Percentiles rank a stretch among this genome's conserved stretches.
These are phyloP conservation scores for Phyllosticta ampelicida DNA, from an alignment of 2,329 filamentous ascomycete genomes.

Conservation along the genomic window DNA sequence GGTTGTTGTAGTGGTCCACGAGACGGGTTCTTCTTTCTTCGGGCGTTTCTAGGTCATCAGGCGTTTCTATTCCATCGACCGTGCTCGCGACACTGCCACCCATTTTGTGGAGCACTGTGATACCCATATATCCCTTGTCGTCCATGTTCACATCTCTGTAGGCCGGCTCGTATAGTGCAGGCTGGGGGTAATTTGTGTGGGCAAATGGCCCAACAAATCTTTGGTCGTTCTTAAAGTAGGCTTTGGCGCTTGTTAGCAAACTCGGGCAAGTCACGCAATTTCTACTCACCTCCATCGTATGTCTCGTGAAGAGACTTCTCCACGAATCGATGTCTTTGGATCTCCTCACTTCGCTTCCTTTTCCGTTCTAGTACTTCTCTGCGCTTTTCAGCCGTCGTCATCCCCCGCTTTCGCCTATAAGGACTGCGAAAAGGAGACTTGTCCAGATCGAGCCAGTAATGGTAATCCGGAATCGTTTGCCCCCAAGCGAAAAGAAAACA, in stretches of 20 bases:
- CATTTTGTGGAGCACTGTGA: no score
- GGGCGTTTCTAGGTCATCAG: background rate
- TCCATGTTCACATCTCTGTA: no score
- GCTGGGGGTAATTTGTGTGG: no score
- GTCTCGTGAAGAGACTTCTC: background rate
- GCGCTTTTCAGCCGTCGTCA: no score
- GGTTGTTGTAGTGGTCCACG: background rate
- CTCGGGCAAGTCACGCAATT: background rate
- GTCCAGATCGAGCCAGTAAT: background rate
- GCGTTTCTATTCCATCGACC: no score
- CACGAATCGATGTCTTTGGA: background rate
- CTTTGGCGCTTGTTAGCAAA: background rate
- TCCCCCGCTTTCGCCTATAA: background rate
- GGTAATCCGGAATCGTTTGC: background rate
- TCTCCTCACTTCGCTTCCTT: background rate
- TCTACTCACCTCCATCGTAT: background rate
- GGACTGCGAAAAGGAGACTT: no score
- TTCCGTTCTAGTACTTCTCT: no score
- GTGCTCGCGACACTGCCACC: no score
- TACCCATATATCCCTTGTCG: no score
- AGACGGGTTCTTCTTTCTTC: background rate
- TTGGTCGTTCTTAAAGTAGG: no score
- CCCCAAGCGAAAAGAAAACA: background rate
- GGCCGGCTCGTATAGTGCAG: no score
- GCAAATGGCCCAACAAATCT: no score